A percentile compares a stretch with the other conserved stretches of the same genome.
phyloP scores from a whole-genome alignment of 2,329 filamentous ascomycete genomes.

The Phoma herbarum region DNA sequence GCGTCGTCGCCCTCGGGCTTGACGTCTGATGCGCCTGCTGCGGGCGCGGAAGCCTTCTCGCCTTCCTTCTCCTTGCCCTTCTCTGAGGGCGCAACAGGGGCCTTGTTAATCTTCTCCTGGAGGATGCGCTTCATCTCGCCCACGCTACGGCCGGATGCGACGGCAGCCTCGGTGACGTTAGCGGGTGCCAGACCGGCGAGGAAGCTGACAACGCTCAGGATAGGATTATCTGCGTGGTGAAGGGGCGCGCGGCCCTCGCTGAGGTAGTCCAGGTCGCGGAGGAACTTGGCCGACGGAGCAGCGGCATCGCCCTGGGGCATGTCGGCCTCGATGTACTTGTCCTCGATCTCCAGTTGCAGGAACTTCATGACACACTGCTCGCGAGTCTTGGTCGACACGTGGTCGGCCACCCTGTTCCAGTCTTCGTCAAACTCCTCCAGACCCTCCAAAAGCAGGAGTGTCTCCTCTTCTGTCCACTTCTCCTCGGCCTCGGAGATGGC shows the following conservation, averaged over 20 bases:
- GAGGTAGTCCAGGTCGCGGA: slow-evolving; percentile 68
- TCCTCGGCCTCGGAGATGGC: slow-evolving; percentile 82
- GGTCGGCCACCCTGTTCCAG: slow-evolving; percentile 91
- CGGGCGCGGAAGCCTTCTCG: slow-evolving; percentile 55
- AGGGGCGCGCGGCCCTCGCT: slow-evolving; percentile 83
- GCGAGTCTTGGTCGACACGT: slow-evolving; percentile 88
- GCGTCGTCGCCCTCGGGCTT: slow-evolving; percentile 65
- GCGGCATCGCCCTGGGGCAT: slow-evolving; percentile 57
- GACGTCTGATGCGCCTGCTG: slow-evolving; percentile 57
- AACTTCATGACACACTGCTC: slow-evolving; percentile 99
- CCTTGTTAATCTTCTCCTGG: slow-evolving; percentile 77
- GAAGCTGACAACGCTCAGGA: slow-evolving; percentile 96
- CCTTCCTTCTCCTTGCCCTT: slow-evolving; percentile 70
- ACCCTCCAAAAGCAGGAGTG: slow-evolving; percentile 87
- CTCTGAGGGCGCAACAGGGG: slow-evolving; percentile 52
- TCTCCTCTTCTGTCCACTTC: slow-evolving; percentile 90
- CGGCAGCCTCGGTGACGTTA: slow-evolving; percentile 78
- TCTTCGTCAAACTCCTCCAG: slow-evolving; percentile 94
- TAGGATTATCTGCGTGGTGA: slow-evolving; percentile 91
- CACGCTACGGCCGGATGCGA: slow-evolving; percentile 84
- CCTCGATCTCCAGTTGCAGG: slow-evolving; percentile 94
- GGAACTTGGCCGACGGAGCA: slow-evolving; percentile 57
- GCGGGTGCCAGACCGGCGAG: slow-evolving; percentile 91
- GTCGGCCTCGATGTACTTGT: slow-evolving; percentile 91
- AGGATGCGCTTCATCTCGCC: slow-evolving; percentile 84